A percentile compares a stretch with the other conserved stretches of the same genome.
phyloP scores from a whole-genome alignment of 305 asterid species.

The Coffea humblotiana region DNA sequence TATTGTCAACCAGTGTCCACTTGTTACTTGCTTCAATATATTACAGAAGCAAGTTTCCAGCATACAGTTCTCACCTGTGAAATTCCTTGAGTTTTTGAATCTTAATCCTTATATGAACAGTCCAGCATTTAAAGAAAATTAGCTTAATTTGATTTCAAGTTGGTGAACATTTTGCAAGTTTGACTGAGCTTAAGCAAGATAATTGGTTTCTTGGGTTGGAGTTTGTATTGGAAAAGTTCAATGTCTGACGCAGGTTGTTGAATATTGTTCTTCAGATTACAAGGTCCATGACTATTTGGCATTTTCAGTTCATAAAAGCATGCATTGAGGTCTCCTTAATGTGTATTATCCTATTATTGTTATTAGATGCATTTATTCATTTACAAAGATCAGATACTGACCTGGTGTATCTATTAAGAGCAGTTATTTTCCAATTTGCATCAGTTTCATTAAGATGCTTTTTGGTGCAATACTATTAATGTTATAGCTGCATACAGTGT shows the following conservation, averaged over 20 bases:
- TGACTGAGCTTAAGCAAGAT: not conserved
- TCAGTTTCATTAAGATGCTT: not conserved
- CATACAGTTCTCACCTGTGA: not conserved
- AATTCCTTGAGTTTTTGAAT: not conserved
- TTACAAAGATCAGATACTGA: not conserved
- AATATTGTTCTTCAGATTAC: not conserved
- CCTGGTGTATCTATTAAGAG: not conserved
- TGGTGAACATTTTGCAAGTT: not conserved
- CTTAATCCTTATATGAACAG: not conserved
- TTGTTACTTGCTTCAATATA: not conserved
- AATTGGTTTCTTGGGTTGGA: not conserved
- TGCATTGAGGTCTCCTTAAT: not conserved
- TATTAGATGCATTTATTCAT: not conserved
- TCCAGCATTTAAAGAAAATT: not conserved
- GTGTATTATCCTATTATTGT: not conserved
- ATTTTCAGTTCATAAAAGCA: not conserved
- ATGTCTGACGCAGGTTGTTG: not conserved
- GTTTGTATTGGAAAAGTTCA: not conserved
- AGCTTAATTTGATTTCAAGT: not conserved
- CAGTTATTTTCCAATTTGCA: not conserved
- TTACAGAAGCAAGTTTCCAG: not conserved
- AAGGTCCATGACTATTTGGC: too few species aligned
- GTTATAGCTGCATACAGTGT: not conserved
- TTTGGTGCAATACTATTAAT: not conserved
- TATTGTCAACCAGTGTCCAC: not conserved